These are phyloP conservation scores for Sugiyamaella chiloensis DNA, from an alignment of 805 yeast genomes.

Conservation along the genomic window DNA sequence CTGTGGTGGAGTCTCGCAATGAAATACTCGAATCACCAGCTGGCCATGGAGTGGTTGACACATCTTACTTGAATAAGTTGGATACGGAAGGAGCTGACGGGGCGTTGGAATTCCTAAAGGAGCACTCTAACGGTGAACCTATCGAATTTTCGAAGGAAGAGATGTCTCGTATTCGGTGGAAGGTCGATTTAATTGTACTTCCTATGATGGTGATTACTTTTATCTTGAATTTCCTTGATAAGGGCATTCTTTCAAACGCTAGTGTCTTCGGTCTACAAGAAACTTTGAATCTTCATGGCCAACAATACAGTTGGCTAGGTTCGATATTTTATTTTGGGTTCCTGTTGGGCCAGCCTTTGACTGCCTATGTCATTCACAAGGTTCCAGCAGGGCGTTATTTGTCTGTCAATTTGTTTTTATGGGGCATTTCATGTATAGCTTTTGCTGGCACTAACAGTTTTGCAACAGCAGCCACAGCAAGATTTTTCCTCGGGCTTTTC, in stretches of 20 bases:
- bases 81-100: background rate
- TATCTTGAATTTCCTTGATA: conserved; percentile 38
- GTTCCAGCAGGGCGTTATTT: conserved; percentile 21
- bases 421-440: conserved; percentile 20
- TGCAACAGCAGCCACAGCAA: conserved; percentile 44
- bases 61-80: background rate
- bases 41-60: no score
- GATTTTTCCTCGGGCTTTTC: conserved; percentile 50
- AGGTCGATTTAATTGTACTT: conserved; percentile 22
- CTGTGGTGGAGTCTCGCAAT: no score
- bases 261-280: conserved; percentile 47
- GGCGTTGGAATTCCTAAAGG: background rate
- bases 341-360: conserved; percentile 44
- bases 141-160: background rate
- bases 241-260: conserved; percentile 47
- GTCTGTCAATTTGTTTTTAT: conserved; percentile 14
- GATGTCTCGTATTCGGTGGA: conserved; percentile 11
- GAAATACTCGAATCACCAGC: no score
- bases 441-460: conserved; percentile 38
- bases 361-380: conserved; percentile 35
- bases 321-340: conserved; percentile 45
- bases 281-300: conserved; percentile 31
- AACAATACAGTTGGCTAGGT: conserved; percentile 42
- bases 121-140: background rate
- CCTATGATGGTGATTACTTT: conserved; percentile 17